phyloP scores from a whole-genome alignment of 2,329 filamentous ascomycete species.

The Arthrobotrys conoides region DNA sequence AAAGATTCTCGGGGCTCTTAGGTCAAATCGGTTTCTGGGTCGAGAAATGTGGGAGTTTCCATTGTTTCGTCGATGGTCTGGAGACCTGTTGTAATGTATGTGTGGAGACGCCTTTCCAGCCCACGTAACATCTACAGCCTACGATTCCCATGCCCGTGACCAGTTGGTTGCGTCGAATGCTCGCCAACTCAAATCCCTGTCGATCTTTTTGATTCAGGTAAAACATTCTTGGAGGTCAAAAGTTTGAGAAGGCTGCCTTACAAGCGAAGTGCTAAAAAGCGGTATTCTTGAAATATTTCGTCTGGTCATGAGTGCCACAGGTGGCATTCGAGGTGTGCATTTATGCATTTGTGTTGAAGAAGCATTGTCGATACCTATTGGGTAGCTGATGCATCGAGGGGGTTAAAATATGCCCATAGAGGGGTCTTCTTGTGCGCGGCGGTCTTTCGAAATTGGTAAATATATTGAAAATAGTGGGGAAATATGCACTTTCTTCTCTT shows the following conservation, averaged over 20 bases:
- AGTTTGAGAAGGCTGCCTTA: conserved; percentile 34
- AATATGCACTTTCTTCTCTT: not conserved
- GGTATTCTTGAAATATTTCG: not conserved
- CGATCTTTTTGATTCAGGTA: conserved; percentile 48
- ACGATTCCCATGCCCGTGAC: not conserved
- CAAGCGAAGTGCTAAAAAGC: not conserved
- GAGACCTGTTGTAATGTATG: not conserved
- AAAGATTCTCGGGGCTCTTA: not conserved
- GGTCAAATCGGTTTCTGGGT: not conserved
- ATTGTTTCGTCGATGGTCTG: not conserved
- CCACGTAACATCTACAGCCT: not conserved
- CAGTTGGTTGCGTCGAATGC: conserved; percentile 20
- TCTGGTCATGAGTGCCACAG: not conserved
- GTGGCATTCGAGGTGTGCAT: conserved; percentile 5
- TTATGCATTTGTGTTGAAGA: conserved; percentile 30
- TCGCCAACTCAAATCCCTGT: conserved; percentile 32
- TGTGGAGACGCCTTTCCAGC: conserved; percentile 1
- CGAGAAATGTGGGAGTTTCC: conserved; percentile 4
- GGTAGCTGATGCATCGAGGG: not conserved
- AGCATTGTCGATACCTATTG: not conserved
- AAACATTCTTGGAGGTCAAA: conserved; percentile 38
- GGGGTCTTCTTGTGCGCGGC: not conserved
- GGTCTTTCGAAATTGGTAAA: conserved; percentile 16
- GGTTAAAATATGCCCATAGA: not conserved
- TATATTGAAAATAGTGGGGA: conserved; percentile 13